Evolutionary conservation across 2,329 filamentous ascomycete species (phyloP).

Genomic region (Botrytis pseudocinerea): DNA sequence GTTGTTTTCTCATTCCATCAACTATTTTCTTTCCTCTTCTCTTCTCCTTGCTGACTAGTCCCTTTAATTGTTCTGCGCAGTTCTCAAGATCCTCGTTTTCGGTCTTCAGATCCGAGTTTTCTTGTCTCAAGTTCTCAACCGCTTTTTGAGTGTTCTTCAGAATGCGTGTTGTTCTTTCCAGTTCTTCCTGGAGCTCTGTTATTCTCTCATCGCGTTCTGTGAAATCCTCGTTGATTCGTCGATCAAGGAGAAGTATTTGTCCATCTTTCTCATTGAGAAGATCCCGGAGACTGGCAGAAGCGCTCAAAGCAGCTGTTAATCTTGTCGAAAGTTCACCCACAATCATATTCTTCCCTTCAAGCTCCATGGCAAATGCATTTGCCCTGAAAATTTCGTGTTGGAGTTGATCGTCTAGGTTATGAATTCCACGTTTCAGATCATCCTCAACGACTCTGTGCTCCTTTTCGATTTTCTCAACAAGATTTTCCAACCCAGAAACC

Average conservation of each 20-base stretch:
- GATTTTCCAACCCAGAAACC: conserved; percentile 53
- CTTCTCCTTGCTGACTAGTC: conserved; percentile 52
- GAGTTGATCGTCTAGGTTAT: conserved; percentile 37
- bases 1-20: conserved; percentile 53
- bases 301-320: conserved; percentile 46
- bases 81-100: conserved; percentile 34
- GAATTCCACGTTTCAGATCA: conserved; percentile 27
- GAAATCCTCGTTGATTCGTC: conserved; percentile 48
- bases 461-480: conserved; percentile 52
- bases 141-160: conserved; percentile 37
- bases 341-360: conserved; percentile 44
- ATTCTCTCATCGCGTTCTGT: conserved; percentile 54
- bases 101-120: conserved; percentile 31
- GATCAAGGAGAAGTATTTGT: conserved; percentile 2
- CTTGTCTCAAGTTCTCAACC: conserved; percentile 15
- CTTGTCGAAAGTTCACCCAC: conserved; percentile 49
- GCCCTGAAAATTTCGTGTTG: conserved; percentile 43
- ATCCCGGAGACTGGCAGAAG: conserved; percentile 44
- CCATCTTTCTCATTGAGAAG: conserved; percentile 34
- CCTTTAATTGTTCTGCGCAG: not conserved
- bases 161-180: conserved; percentile 49
- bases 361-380: conserved; percentile 34
- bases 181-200: conserved; percentile 49
- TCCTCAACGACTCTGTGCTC: conserved; percentile 34
- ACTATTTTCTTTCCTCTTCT: conserved; percentile 49